A percentile compares a stretch with the other conserved stretches of the same genome.
These are phyloP conservation scores for Metarhizium robertsii DNA, from an alignment of 2,329 filamentous ascomycete genomes.

Conservation along the genomic window DNA sequence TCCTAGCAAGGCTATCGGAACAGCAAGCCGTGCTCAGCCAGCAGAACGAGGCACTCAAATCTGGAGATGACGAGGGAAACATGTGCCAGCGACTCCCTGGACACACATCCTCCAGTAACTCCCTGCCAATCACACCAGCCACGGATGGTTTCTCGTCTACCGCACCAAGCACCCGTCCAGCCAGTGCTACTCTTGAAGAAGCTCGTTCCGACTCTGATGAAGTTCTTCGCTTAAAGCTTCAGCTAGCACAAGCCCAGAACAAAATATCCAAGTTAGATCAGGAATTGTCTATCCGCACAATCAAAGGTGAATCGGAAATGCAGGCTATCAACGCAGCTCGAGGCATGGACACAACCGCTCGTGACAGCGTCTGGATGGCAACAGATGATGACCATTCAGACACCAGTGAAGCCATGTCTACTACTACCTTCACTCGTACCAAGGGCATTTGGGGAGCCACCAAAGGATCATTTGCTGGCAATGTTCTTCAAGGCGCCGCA, in stretches of 20 bases:
- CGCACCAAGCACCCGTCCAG: conserved; percentile 39
- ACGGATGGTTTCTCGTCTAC: conserved; percentile 42
- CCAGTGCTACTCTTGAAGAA: conserved; percentile 40
- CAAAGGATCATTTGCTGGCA: conserved; percentile 29
- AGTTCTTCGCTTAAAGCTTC: conserved; percentile 57
- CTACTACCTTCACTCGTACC: conserved; percentile 41
- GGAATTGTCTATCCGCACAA: conserved; percentile 55
- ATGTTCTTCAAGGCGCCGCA: conserved; percentile 25
- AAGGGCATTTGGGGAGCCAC: conserved; percentile 47
- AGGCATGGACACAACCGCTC: conserved; percentile 13
- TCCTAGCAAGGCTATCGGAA: conserved; percentile 65
- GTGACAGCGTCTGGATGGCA: conserved; percentile 41
- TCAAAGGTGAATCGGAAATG: conserved; percentile 36
- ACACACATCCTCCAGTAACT: conserved; percentile 44
- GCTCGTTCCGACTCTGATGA: conserved; percentile 40
- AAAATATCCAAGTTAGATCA: conserved; percentile 64
- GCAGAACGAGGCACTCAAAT: conserved; percentile 46
- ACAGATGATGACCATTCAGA: conserved; percentile 49
- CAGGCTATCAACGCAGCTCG: conserved; percentile 12
- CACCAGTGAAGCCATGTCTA: conserved; percentile 43
- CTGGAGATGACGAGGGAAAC: conserved; percentile 24
- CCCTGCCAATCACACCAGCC: conserved; percentile 53
- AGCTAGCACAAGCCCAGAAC: conserved; percentile 61
- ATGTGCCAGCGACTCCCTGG: conserved; percentile 27
- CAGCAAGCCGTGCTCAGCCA: conserved; percentile 53